A percentile compares a stretch with the other conserved stretches of the same genome.
These are phyloP conservation scores for Fusarium sp. DNA, from an alignment of 2,329 filamentous ascomycete genomes.

Conservation along the genomic window DNA sequence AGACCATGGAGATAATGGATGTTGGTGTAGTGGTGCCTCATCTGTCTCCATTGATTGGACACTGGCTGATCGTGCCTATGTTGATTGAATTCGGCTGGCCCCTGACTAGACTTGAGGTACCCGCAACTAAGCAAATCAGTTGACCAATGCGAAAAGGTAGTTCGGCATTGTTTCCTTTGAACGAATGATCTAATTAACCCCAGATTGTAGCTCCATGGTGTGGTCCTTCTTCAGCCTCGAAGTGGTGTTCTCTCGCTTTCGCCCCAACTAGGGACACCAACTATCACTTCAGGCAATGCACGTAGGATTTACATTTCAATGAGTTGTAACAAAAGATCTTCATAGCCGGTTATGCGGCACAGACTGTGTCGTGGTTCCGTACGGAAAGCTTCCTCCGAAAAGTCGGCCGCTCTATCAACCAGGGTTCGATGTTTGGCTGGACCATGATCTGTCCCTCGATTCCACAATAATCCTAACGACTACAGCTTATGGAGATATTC, in stretches of 20 bases:
- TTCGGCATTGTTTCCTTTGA: neutral
- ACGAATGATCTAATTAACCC: neutral
- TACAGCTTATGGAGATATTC: neutral
- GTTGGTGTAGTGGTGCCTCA: neutral
- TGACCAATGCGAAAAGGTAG: neutral
- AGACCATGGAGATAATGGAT: too few relatives aligned
- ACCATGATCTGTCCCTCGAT: neutral
- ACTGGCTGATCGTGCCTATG: neutral
- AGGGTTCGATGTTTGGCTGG: neutral
- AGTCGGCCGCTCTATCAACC: neutral
- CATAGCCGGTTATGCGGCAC: neutral
- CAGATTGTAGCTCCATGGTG: neutral
- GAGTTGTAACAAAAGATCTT: neutral
- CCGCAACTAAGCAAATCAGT: neutral
- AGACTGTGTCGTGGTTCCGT: neutral
- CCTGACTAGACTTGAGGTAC: neutral
- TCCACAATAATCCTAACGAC: too few relatives aligned
- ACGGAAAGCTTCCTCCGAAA: neutral
- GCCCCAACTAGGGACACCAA: too few relatives aligned
- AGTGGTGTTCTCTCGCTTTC: fast-evolving
- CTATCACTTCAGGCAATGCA: neutral
- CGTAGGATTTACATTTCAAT: neutral
- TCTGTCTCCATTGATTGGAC: neutral
- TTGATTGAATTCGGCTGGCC: neutral
- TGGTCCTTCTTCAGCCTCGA: neutral